Conservation (phyloP, 208 protist species). For the Crithidia expoeki region DNA sequence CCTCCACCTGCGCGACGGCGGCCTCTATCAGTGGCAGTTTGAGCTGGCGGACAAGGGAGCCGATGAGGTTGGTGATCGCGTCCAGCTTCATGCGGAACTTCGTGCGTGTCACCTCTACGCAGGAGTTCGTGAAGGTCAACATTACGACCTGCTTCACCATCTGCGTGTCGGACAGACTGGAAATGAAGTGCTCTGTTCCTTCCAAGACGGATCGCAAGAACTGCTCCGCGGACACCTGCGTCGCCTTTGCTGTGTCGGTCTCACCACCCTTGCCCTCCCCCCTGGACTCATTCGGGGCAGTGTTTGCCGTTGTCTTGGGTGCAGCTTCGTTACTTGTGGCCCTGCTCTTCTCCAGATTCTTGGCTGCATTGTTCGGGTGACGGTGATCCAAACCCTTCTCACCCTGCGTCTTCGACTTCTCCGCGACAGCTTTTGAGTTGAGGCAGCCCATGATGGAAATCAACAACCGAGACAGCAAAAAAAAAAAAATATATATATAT, state of each 20-base stretch:
- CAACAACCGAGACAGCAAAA: conserved; percentile 4
- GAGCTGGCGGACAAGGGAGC: conserved; percentile 32
- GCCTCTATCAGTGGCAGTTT: conserved; percentile 64
- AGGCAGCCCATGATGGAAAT: conserved; percentile 55
- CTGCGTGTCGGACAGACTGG: conserved; percentile 51
- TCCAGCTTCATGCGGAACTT: conserved; percentile 84
- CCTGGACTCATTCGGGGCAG: background rate
- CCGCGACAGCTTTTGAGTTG: conserved; percentile 50
- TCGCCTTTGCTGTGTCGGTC: conserved; percentile 23
- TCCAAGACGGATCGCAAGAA: conserved; percentile 71
- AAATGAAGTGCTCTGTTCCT: conserved; percentile 64
- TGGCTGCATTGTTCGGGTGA: conserved; percentile 9
- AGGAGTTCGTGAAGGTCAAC: conserved; percentile 84
- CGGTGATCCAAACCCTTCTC: conserved; percentile 7
- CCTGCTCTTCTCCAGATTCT: conserved; percentile 10
- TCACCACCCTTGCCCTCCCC: conserved; percentile 7
- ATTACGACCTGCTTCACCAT: conserved; percentile 62
- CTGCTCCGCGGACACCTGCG: conserved; percentile 38
- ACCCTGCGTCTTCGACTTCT: conserved; percentile 31
- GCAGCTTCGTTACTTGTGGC: conserved; percentile 9
- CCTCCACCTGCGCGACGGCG: conserved; percentile 57
- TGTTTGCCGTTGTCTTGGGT: conserved; percentile 18
- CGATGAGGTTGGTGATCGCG: conserved; percentile 41
- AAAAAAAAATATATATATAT: conserved; percentile 15
- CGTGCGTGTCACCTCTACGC: conserved; percentile 76